phyloP scores from a whole-genome alignment of 768 basidiomycete species.

The Mycena kentingensis region DNA sequence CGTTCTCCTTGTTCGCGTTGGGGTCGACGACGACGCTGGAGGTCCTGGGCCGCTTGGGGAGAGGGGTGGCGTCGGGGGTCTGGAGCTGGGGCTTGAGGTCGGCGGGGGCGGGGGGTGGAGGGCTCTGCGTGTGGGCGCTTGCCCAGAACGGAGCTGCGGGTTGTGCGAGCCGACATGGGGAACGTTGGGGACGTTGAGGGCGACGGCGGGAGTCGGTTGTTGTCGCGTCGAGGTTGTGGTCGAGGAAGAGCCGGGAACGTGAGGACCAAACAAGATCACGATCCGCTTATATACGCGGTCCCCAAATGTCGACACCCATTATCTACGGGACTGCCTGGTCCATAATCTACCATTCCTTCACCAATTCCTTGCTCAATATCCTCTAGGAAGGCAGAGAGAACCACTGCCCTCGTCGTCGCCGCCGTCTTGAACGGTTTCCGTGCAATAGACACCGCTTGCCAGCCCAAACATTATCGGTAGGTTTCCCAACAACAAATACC shows the following conservation, averaged over 20 bases:
- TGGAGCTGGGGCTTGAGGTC: constrained; percentile 44
- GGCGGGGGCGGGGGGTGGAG: constrained; percentile 28
- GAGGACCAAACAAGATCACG: neutral
- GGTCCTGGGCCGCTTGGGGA: constrained; percentile 63
- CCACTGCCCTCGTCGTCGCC: constrained; percentile 63
- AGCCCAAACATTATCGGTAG: constrained; percentile 74
- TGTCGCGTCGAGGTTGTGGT: constrained; percentile 3
- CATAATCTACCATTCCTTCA: constrained; percentile 3
- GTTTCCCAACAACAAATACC: constrained; percentile 12
- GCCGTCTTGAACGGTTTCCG: constrained; percentile 79
- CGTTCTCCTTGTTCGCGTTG: constrained; percentile 75
- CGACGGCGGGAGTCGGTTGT: constrained; percentile 6
- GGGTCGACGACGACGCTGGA: constrained; percentile 48
- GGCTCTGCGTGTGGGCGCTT: constrained; percentile 32
- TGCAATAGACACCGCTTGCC: constrained; percentile 83
- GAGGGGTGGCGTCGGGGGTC: constrained; percentile 66
- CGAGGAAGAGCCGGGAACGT: neutral
- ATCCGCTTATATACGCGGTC: neutral
- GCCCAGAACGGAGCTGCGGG: constrained; percentile 33
- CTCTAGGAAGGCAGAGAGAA: constrained; percentile 75
- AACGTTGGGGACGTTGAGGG: neutral
- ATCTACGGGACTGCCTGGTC: constrained; percentile 69
- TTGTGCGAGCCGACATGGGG: constrained; percentile 26
- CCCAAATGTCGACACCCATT: constrained; percentile 40
- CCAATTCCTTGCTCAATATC: neutral